Percentiles rank a stretch among this genome's conserved stretches.
These are phyloP conservation scores for Rhodotorula toruloides DNA, from an alignment of 768 basidiomycete genomes.

Conservation along the genomic window DNA sequence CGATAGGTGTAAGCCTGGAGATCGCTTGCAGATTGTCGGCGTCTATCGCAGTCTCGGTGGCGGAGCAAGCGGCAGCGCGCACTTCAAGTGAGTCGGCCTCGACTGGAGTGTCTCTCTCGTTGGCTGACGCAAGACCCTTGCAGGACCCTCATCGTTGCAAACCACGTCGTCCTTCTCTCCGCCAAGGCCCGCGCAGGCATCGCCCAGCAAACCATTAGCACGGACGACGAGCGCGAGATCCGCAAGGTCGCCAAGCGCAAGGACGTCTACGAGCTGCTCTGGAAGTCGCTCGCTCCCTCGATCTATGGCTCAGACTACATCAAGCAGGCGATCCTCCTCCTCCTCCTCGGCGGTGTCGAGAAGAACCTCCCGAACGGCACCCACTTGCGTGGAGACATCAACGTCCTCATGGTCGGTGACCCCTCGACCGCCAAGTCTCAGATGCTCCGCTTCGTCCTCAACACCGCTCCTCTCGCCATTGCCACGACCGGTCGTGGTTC, in stretches of 20 bases:
- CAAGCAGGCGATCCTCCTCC: slow-evolving; percentile 84
- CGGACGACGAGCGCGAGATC: slow-evolving; percentile 89
- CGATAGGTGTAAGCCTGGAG: slow-evolving; percentile 95
- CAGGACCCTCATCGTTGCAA: slow-evolving; percentile 87
- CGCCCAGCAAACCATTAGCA: slow-evolving; percentile 84
- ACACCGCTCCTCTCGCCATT: slow-evolving; percentile 92
- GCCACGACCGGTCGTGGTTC: slow-evolving; percentile 96
- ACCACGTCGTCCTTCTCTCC: slow-evolving; percentile 88
- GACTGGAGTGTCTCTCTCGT: slow-evolving; percentile 6
- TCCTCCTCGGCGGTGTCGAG: slow-evolving; percentile 92
- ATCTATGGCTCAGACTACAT: slow-evolving; percentile 96
- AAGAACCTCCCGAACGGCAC: slow-evolving; percentile 97
- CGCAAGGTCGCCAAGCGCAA: slow-evolving; percentile 84
- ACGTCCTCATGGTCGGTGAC: slow-evolving; percentile 98
- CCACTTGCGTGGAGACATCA: slow-evolving; percentile 98
- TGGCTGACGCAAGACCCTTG: slow-evolving; percentile 3
- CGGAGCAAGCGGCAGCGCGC: slow-evolving; percentile 61
- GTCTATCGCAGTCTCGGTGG: slow-evolving; percentile 91
- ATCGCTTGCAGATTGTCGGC: slow-evolving; percentile 93
- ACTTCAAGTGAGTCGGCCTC: slow-evolving; percentile 72
- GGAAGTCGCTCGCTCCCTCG: slow-evolving; percentile 91
- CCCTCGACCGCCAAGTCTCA: slow-evolving; percentile 98
- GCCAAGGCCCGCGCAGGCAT: slow-evolving; percentile 93
- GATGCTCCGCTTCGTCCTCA: slow-evolving; percentile 87
- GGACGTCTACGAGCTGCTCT: slow-evolving; percentile 80